These are phyloP conservation scores for Litsea cubeba DNA, from an alignment of 164 flowering plant species.

Conservation along the genomic window DNA sequence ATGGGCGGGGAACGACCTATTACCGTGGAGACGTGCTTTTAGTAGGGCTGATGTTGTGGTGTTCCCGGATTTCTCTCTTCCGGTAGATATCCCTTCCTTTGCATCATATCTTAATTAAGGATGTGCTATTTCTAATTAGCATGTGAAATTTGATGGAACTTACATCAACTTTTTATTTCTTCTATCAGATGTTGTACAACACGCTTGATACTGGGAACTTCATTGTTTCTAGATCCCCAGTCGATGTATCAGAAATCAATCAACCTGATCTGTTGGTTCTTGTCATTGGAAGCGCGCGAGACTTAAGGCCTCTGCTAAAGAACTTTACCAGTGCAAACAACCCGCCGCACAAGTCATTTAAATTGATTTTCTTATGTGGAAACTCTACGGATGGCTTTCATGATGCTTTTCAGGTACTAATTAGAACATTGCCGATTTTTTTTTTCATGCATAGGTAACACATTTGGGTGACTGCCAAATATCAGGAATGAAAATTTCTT, in stretches of 20 bases:
- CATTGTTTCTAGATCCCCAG: slow-evolving; percentile 86
- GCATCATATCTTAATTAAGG: not conserved
- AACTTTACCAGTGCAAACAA: slow-evolving; percentile 52
- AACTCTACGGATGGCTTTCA: slow-evolving; percentile 63
- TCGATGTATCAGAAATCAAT: slow-evolving; percentile 58
- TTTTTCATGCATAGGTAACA: not conserved
- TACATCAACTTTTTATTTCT: slow-evolving; percentile 1
- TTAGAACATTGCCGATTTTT: not conserved
- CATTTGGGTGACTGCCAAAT: not conserved
- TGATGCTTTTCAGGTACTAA: slow-evolving; percentile 74
- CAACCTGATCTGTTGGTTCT: slow-evolving; percentile 65
- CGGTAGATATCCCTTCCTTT: slow-evolving; percentile 41
- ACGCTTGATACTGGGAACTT: slow-evolving; percentile 86
- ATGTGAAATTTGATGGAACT: not conserved
- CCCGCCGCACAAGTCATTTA: slow-evolving; percentile 37
- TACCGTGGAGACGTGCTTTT: slow-evolving; percentile 70
- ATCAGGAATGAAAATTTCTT: not conserved
- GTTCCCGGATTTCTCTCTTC: slow-evolving; percentile 74
- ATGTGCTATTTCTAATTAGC: not conserved
- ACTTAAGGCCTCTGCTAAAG: slow-evolving; percentile 63
- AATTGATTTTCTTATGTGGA: slow-evolving; percentile 76
- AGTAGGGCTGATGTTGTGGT: slow-evolving; percentile 80
- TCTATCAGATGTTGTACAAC: slow-evolving; percentile 85
- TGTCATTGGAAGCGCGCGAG: slow-evolving; percentile 79
- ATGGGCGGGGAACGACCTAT: slow-evolving; percentile 60